phyloP scores from a whole-genome alignment of 2,329 filamentous ascomycete genomes.

The Exophiala sideris region DNA sequence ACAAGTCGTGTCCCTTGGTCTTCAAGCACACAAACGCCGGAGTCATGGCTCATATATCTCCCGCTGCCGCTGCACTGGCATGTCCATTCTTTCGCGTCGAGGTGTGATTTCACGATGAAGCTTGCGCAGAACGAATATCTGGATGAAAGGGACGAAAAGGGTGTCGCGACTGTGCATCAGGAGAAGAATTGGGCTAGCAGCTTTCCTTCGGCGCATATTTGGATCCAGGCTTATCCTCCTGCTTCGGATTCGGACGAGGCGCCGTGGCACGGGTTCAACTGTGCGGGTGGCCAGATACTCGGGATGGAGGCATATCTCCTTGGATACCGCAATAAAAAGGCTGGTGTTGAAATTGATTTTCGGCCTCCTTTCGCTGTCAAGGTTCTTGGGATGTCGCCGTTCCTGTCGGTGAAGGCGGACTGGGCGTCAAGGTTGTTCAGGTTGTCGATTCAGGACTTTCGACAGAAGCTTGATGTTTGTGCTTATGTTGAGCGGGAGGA shows the following conservation, averaged over 20 bases:
- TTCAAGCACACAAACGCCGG: neutral
- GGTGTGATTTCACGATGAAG: neutral
- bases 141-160: neutral
- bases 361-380: neutral
- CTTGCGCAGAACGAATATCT: neutral
- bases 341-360: neutral
- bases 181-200: conserved; percentile 8
- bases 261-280: neutral
- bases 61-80: conserved; percentile 8
- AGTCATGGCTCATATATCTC: neutral
- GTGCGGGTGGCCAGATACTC: conserved; percentile 2
- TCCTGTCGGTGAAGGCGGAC: neutral
- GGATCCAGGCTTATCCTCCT: conserved; percentile 2
- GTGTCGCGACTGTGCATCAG: conserved; percentile 3
- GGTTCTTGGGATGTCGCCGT: neutral
- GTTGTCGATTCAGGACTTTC: neutral
- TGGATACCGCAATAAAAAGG: neutral
- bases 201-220: conserved; percentile 5
- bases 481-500: neutral
- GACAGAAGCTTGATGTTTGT: neutral
- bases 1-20: neutral
- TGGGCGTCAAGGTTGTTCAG: neutral
- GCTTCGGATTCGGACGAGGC: neutral
- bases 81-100: conserved; percentile 2
- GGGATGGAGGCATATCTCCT: conserved; percentile 1